Base-by-base conservation (phyloP, 1,284 basidiomycete genomes). In the Tilletia setariae region DNA sequence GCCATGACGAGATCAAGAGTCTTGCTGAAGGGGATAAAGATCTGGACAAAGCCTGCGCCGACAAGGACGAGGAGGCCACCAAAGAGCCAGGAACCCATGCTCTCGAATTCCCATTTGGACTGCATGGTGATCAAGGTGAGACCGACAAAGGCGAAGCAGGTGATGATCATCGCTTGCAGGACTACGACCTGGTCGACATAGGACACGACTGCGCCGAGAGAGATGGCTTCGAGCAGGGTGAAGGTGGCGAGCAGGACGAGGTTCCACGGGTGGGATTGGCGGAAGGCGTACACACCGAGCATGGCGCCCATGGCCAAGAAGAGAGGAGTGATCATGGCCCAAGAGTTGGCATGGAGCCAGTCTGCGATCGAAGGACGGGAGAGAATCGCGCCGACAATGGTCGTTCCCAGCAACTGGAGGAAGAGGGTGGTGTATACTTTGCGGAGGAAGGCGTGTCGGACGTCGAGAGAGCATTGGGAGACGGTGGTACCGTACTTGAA, bases 141-240 rank as follows among this genome's bases (percentile, higher is more conserved):
- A 2, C 92, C 93, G 59, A 91, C 82, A 87, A 95, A 95, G 59
- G 93, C 88, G 42, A 92, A 92, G 16, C 90, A 84, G 0, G 93
- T 94, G 76, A 94, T 91, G 61, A 93, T 79, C 88, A 94, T 82
- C 1, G 93, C 93, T 80, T 94, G 90, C 30, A 94, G 84, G n/a
- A 95, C 90, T 64, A 93, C 85, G n/a, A 83, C 79, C 72, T 87
- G 88, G 77, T 92, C 87, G 79, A 88, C 90, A 84, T 90, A 92
- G 0, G 91, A 89, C 46, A 91, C 86, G 43, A 89, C 87, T 11
- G 91, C 84, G 43, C 92, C 92, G 66, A 95, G 85, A 1, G 90
- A 70, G 63, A 80, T 43, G 1, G 74, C 71, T 47, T 80, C 80
- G 46, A 80, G 68, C 35, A 89, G 77, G 7, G 92, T 93, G 83